These are phyloP conservation scores for Penicillium desertorum DNA, from an alignment of 495 filamentous ascomycete species.

Conservation along the genomic window DNA sequence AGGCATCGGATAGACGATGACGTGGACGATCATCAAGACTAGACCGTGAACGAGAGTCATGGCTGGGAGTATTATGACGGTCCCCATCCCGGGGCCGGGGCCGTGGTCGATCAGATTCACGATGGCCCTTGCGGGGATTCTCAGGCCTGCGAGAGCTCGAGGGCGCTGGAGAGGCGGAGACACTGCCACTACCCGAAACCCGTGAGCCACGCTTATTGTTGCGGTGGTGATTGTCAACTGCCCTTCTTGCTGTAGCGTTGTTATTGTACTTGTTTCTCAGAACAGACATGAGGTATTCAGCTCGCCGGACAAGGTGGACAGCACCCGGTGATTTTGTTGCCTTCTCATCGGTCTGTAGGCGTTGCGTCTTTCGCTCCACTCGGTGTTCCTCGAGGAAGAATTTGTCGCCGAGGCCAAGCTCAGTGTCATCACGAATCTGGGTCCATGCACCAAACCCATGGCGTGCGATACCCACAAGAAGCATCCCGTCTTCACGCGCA, in stretches of 20 bases:
- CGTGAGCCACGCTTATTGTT: constrained; percentile 69
- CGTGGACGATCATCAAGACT: constrained; percentile 39
- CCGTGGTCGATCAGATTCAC: constrained; percentile 52
- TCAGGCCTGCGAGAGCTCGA: constrained; percentile 28
- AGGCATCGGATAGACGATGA: constrained; percentile 41
- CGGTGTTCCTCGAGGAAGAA: constrained; percentile 97
- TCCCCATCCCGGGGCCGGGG: constrained; percentile 53
- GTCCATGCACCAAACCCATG: constrained; percentile 96
- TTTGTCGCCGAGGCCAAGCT: constrained; percentile 84
- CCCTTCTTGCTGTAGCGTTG: constrained; percentile 66
- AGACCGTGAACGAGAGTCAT: constrained; percentile 41
- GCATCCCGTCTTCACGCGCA: constrained; percentile 92
- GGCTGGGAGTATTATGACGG: constrained; percentile 44
- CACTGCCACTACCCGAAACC: constrained; percentile 41
- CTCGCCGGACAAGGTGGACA: constrained; percentile 91
- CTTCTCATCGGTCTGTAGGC: constrained; percentile 69
- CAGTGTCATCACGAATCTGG: constrained; percentile 86
- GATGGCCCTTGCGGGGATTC: constrained; percentile 43
- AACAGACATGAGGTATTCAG: constrained; percentile 90
- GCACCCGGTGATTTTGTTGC: constrained; percentile 89
- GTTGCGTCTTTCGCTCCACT: constrained; percentile 95
- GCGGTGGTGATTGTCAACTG: constrained; percentile 85
- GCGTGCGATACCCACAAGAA: constrained; percentile 85
- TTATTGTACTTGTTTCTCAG: constrained; percentile 73
- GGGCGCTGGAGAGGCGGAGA: constrained; percentile 57